phyloP scores from a whole-genome alignment of 2,329 filamentous ascomycete species.

The Allantophomopsis cytisporea region DNA sequence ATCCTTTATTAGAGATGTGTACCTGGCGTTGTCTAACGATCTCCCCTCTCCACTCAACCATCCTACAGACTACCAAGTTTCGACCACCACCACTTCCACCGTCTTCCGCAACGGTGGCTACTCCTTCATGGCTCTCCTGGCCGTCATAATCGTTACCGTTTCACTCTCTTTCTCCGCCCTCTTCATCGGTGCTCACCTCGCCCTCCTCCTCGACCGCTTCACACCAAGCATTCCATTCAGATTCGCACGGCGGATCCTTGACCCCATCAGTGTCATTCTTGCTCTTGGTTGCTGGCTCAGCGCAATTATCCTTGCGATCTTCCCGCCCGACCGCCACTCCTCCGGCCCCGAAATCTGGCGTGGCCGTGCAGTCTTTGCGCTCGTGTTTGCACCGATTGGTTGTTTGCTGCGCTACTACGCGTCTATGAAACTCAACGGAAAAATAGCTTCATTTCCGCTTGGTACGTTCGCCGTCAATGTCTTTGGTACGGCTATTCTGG shows the following conservation, averaged over 20 bases:
- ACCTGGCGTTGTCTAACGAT: slow-evolving; percentile 67
- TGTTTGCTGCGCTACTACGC: slow-evolving; percentile 64
- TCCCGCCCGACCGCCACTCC: slow-evolving; percentile 46
- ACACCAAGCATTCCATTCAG: slow-evolving; percentile 46
- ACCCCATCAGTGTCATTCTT: slow-evolving; percentile 49
- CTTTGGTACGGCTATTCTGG: slow-evolving; percentile 60
- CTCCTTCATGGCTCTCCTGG: slow-evolving; percentile 69
- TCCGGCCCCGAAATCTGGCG: slow-evolving; percentile 51
- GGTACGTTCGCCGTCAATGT: slow-evolving; percentile 81
- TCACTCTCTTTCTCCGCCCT: slow-evolving; percentile 58
- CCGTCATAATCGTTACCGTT: slow-evolving; percentile 60
- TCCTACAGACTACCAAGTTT: slow-evolving; percentile 19
- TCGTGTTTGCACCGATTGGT: slow-evolving; percentile 73
- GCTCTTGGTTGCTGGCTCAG: slow-evolving; percentile 68
- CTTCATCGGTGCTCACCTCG: slow-evolving; percentile 61
- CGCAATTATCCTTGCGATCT: slow-evolving; percentile 56
- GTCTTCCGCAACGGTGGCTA: slow-evolving; percentile 55
- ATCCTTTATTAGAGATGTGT: slow-evolving; percentile 67
- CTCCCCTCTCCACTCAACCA: slow-evolving; percentile 36
- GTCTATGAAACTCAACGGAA: slow-evolving; percentile 56
- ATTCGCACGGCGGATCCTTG: slow-evolving; percentile 44
- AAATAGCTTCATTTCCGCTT: slow-evolving; percentile 56
- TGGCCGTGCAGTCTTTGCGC: slow-evolving; percentile 57
- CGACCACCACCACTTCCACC: slow-evolving; percentile 19
- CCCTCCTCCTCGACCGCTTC: slow-evolving; percentile 41